A percentile compares a stretch with the other conserved stretches of the same genome.
phyloP scores from a whole-genome alignment of 2,329 filamentous ascomycete genomes.

The Apiospora saccharicola region DNA sequence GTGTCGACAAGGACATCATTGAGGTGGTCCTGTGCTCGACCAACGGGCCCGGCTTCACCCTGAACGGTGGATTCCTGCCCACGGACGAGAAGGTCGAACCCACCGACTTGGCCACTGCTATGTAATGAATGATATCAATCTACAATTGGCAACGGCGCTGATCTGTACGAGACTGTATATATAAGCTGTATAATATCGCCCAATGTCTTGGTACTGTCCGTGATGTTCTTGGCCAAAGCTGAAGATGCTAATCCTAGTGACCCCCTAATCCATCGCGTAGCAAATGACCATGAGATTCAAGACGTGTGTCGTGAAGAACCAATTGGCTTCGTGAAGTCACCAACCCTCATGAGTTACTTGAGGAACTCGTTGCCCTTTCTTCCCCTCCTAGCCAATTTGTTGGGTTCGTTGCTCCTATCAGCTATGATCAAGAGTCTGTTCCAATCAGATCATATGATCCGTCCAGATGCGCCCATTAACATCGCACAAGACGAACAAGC shows the following conservation, averaged over 20 bases:
- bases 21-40: constrained; percentile 86
- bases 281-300: too few species aligned
- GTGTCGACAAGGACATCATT: constrained; percentile 74
- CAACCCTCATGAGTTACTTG: too few species aligned
- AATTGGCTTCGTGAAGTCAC: too few species aligned
- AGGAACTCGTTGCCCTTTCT: too few species aligned
- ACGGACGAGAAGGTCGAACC: constrained; percentile 63
- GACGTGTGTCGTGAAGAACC: too few species aligned
- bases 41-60: constrained; percentile 82
- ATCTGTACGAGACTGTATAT: constrained; percentile 21
- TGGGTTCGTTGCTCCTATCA: too few species aligned
- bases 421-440: too few species aligned
- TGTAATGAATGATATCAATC: constrained; percentile 48
- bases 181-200: constrained; percentile 19
- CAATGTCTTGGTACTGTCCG: background rate
- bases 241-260: background rate
- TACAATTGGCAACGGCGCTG: constrained; percentile 4
- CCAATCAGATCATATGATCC: background rate
- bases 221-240: background rate
- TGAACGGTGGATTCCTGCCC: constrained; percentile 80
- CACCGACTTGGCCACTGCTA: constrained; percentile 59
- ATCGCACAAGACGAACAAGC: background rate
- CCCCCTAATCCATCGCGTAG: background rate
- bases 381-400: too few species aligned
- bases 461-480: too few species aligned